Percentiles rank a stretch among this genome's conserved stretches.
Evolutionary conservation across 2,329 filamentous ascomycete genomes (phyloP).

Genomic region (Botryotinia globosa): DNA sequence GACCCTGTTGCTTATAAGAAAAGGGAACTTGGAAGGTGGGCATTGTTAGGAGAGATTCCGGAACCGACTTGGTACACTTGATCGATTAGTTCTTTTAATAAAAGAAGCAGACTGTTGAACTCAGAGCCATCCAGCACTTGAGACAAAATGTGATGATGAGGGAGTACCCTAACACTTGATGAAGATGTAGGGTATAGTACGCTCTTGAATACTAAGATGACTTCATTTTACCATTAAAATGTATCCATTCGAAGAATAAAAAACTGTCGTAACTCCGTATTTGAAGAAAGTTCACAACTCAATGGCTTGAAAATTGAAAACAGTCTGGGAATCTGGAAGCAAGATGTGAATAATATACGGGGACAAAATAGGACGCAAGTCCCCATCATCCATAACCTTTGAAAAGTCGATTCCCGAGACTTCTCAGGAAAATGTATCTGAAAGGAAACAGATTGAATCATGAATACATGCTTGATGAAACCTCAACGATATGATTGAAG

Average conservation of each 20-base stretch:
- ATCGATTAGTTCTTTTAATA: too few species aligned
- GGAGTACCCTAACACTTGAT: not conserved
- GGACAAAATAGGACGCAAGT: not conserved
- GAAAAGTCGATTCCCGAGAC: not conserved
- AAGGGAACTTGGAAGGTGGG: slow-evolving; percentile 56
- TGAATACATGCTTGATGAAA: not conserved
- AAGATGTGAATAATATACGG: not conserved
- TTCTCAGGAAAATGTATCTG: not conserved
- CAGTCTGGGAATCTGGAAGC: not conserved
- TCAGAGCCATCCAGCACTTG: not conserved
- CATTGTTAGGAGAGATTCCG: slow-evolving; percentile 51
- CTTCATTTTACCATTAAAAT: not conserved
- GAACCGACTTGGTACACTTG: slow-evolving; percentile 60
- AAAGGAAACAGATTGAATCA: too few species aligned
- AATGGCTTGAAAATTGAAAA: not conserved
- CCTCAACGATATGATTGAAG: not conserved
- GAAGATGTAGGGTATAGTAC: not conserved
- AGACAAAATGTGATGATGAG: not conserved
- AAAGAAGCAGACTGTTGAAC: not conserved
- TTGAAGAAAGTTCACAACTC: not conserved
- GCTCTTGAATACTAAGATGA: not conserved
- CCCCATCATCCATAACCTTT: not conserved
- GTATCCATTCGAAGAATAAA: not conserved
- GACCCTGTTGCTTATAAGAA: slow-evolving; percentile 68
- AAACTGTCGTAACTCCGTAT: not conserved